A percentile compares a stretch with the other conserved stretches of the same genome.
phyloP scores from a whole-genome alignment of 805 yeast genomes.

The Saccharomycopsis fodiens region DNA sequence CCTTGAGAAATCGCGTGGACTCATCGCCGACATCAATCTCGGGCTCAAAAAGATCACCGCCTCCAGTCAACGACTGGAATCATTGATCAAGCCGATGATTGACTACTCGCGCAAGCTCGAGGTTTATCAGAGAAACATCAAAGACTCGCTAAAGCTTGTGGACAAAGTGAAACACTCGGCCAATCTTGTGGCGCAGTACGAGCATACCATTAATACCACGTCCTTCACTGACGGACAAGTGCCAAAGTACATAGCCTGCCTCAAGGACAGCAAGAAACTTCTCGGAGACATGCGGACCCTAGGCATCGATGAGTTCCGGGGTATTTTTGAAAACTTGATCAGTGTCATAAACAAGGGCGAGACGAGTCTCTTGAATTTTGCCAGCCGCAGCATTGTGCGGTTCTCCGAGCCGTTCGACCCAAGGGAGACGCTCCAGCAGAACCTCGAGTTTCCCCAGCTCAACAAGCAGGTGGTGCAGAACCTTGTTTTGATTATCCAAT shows the following conservation, averaged over 20 bases:
- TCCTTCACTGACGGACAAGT: constrained; percentile 12
- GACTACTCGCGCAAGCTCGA: constrained; percentile 52
- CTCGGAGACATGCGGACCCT: constrained; percentile 20
- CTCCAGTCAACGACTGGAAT: constrained; percentile 48
- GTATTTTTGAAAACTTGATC: constrained; percentile 55
- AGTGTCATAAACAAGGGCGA: constrained; percentile 52
- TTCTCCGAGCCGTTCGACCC: constrained; percentile 39
- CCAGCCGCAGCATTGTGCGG: constrained; percentile 37
- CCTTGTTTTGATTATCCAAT: constrained; percentile 22
- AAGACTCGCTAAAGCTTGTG: constrained; percentile 41
- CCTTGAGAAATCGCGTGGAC: constrained; percentile 46
- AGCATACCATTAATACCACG: constrained; percentile 27
- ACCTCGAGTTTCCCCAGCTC: constrained; percentile 10
- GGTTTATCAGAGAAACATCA: constrained; percentile 48
- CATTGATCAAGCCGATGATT: constrained; percentile 64
- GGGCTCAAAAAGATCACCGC: constrained; percentile 48
- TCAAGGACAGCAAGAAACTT: constrained; percentile 21
- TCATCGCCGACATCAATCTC: constrained; percentile 47
- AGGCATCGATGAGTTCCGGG: constrained; percentile 48
- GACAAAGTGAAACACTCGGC: constrained; percentile 44
- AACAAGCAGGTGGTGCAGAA: constrained; percentile 22
- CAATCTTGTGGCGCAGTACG: constrained; percentile 36
- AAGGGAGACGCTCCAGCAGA: constrained; percentile 32
- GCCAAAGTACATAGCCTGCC: constrained; percentile 18
- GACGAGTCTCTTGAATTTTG: constrained; percentile 41